Base-by-base conservation (phyloP, 768 basidiomycete species). In the Collybia mongolica region DNA sequence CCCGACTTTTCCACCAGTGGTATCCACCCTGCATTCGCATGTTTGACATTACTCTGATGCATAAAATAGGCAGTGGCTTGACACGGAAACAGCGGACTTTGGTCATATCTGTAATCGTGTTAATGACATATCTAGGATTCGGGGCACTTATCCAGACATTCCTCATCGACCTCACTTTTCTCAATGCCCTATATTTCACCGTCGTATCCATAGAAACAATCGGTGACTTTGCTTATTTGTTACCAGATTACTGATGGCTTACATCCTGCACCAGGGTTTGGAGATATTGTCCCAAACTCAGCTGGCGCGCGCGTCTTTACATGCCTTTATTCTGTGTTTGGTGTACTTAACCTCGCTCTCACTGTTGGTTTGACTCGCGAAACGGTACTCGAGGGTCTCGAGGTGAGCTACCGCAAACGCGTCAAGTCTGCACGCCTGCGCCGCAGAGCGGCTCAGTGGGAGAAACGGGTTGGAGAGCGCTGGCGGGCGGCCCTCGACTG, bases 11-110 rank as follows among this genome's bases (percentile, higher is more conserved):
- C 69, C 1, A 75, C 70, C 41, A 83, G 81, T 47, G 90, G 89
- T 83, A 55, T 28, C 77, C 60, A 29, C 5, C 4, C 17, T 9
- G 5, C 17, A 23, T 37, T 47, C 35, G 5, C 3, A 51, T 26
- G 22, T 44, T 41, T 28, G 20, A 39, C 23, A 14, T 41, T 45
- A 53, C 24, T 24, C 26, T 28, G 3, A 24, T 32, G 17, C 28
- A 47, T 23, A n/a, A 5, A 14, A 19, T 45, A 89, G 88, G 86
- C 4, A 90, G 88, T 54, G 92, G 92, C 1, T 68, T 94, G 32
- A 93, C 90, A 0, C 77, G 79, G 19, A 90, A 84, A 60, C 92
- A 93, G 58, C 80, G 90, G 3, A 80, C 83, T 0, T 77, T 93
- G n/a, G 80, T 87, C 26, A 85, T 93, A 51, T 79, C 88, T 29